phyloP scores from a whole-genome alignment of 768 basidiomycete species.

The Mycena albidolilacea region DNA sequence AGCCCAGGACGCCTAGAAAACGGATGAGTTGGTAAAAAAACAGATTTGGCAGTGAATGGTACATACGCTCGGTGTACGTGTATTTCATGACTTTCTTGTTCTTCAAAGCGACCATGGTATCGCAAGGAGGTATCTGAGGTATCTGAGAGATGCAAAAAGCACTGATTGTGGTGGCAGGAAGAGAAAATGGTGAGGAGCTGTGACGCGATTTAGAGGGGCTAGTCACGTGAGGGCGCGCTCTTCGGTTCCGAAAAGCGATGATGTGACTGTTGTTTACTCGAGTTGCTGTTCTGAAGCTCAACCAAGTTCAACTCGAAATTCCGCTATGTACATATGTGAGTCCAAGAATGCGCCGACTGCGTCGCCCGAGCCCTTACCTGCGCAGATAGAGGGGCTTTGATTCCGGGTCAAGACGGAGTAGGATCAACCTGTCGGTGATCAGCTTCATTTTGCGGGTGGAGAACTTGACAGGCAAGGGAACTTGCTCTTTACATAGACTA shows the following conservation, averaged over 20 bases:
- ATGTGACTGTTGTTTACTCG: too few species aligned
- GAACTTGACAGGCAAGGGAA: too few species aligned
- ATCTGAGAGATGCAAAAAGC: constrained; percentile 14
- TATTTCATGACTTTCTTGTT: constrained; percentile 49
- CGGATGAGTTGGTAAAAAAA: constrained; percentile 10
- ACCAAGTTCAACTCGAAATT: too few species aligned
- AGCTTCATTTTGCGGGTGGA: too few species aligned
- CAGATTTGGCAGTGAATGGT: neutral
- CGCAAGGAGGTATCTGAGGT: constrained; percentile 15
- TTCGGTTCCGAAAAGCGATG: constrained; percentile 9
- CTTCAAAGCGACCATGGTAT: constrained; percentile 51
- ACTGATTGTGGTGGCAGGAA: constrained; percentile 34
- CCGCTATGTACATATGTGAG: too few species aligned
- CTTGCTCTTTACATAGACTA: too few species aligned
- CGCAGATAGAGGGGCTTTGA: too few species aligned
- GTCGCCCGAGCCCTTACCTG: too few species aligned
- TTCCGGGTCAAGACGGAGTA: too few species aligned
- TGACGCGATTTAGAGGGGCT: constrained; percentile 32
- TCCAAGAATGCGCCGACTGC: too few species aligned
- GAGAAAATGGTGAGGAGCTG: constrained; percentile 19
- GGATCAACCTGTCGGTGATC: too few species aligned
- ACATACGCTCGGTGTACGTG: constrained; percentile 60
- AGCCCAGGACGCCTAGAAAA: constrained; percentile 60
- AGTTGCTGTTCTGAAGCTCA: too few species aligned
- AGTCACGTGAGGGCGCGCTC: constrained; percentile 27